Conservation (phyloP, 495 filamentous ascomycete species). For the Letharia lupina region DNA sequence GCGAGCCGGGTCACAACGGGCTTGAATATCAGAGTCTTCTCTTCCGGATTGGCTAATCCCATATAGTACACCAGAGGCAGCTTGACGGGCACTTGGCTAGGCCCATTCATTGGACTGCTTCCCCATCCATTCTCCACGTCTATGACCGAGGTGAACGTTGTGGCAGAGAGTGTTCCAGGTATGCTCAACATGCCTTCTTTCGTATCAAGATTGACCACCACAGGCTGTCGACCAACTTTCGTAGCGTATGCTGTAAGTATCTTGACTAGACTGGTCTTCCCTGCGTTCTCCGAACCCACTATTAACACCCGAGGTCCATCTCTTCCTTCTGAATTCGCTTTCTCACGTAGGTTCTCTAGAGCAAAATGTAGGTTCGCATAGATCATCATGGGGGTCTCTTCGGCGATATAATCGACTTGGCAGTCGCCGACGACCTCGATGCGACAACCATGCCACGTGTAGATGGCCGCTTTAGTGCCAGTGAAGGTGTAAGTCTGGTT, state of each 20-base stretch:
- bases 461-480: slow-evolving; percentile 77
- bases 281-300: slow-evolving; percentile 69
- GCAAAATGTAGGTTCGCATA: slow-evolving; percentile 85
- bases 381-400: slow-evolving; percentile 75
- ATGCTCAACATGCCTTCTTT: slow-evolving; percentile 77
- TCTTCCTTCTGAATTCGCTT: slow-evolving; percentile 39
- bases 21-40: slow-evolving; percentile 63
- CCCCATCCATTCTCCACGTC: slow-evolving; percentile 91
- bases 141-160: slow-evolving; percentile 73
- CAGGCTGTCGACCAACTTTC: slow-evolving; percentile 63
- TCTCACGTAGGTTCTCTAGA: slow-evolving; percentile 57
- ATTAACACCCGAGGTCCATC: slow-evolving; percentile 76
- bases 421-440: slow-evolving; percentile 62
- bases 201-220: slow-evolving; percentile 81
- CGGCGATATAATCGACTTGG: slow-evolving; percentile 65
- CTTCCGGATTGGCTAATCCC: slow-evolving; percentile 65
- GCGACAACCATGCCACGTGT: slow-evolving; percentile 81
- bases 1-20: slow-evolving; percentile 69
- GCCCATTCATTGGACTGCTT: slow-evolving; percentile 80
- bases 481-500: slow-evolving; percentile 74
- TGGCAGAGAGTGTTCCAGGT: slow-evolving; percentile 76
- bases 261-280: slow-evolving; percentile 79
- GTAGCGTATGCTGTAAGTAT: slow-evolving; percentile 76
- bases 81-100: slow-evolving; percentile 80
- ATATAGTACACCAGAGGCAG: slow-evolving; percentile 88